Evolutionary conservation across 164 flowering plant species (phyloP).

Genomic region (Umbilicus rupestris): DNA sequence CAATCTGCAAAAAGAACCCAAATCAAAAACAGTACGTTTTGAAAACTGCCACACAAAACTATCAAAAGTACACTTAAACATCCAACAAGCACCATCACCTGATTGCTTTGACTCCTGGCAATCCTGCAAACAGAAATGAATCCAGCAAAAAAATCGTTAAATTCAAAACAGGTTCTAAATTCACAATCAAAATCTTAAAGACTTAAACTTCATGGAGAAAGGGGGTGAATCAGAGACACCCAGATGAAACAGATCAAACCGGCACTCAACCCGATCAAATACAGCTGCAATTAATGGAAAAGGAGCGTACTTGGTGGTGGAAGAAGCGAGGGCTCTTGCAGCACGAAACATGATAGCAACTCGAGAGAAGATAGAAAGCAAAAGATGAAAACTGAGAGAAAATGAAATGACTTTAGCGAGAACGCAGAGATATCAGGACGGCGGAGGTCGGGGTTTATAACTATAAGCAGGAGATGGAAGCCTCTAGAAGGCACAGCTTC

Average conservation of each 20-base stretch:
- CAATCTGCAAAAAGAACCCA: conserved; percentile 29
- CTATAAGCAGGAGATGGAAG: neutral
- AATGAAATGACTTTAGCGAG: neutral
- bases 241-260: neutral
- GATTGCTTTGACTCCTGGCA: conserved; percentile 4
- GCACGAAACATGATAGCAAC: conserved; percentile 4
- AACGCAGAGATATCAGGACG: neutral
- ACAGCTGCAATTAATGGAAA: neutral
- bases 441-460: neutral
- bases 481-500: conserved; percentile 3
- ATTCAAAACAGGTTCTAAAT: too few relatives aligned
- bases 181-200: too few relatives aligned
- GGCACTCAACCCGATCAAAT: neutral
- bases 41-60: neutral
- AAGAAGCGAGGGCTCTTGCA: conserved; percentile 7
- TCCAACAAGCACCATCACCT: neutral
- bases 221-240: neutral
- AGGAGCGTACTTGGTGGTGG: neutral
- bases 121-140: neutral
- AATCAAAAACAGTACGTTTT: neutral
- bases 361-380: neutral
- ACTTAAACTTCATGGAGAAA: neutral
- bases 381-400: neutral
- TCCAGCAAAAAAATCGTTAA: too few relatives aligned
- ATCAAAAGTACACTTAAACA: neutral